These are phyloP conservation scores for Trichoderma sp. DNA, from an alignment of 2,329 filamentous ascomycete genomes.

Conservation along the genomic window DNA sequence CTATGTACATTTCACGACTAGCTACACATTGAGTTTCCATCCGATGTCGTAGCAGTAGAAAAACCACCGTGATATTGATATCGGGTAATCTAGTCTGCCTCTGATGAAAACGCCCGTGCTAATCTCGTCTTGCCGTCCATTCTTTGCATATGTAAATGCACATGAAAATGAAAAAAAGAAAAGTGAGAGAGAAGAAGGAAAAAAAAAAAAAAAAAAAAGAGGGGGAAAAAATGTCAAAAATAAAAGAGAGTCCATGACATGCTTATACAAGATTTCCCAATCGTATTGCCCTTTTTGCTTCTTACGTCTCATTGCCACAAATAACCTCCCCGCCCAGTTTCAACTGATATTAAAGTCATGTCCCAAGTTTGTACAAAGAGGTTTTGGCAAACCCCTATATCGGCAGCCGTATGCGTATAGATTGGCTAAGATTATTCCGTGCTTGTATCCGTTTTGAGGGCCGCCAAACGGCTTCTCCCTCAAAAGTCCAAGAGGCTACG, in stretches of 20 bases:
- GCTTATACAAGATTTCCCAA: conserved; percentile 29
- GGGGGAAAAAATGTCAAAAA: conserved; percentile 18
- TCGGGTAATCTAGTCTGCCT: conserved; percentile 25
- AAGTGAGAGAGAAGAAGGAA: conserved; percentile 15
- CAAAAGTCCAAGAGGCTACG: conserved; percentile 18
- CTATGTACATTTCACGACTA: conserved; percentile 6
- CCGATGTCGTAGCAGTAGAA: neutral
- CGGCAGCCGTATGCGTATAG: neutral
- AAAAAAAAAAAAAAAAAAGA: conserved; percentile 16
- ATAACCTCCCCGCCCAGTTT: neutral
- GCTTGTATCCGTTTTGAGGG: neutral
- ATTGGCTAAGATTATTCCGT: neutral
- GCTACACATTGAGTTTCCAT: neutral
- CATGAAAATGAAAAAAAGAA: too few relatives aligned
- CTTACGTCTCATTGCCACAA: conserved; percentile 17
- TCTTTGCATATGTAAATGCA: conserved; percentile 28
- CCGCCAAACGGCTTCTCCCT: neutral
- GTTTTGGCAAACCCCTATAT: neutral
- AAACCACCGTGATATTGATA: conserved; percentile 10
- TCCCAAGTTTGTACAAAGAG: conserved; percentile 2
- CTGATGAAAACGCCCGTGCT: conserved; percentile 30
- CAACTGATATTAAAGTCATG: conserved; percentile 1
- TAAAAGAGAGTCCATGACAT: conserved; percentile 21
- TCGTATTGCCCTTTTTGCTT: conserved; percentile 19
- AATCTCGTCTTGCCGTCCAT: conserved; percentile 26